These are phyloP conservation scores for Pichia kudriavzevii DNA, from an alignment of 1,139 yeast species.

Conservation along the genomic window DNA sequence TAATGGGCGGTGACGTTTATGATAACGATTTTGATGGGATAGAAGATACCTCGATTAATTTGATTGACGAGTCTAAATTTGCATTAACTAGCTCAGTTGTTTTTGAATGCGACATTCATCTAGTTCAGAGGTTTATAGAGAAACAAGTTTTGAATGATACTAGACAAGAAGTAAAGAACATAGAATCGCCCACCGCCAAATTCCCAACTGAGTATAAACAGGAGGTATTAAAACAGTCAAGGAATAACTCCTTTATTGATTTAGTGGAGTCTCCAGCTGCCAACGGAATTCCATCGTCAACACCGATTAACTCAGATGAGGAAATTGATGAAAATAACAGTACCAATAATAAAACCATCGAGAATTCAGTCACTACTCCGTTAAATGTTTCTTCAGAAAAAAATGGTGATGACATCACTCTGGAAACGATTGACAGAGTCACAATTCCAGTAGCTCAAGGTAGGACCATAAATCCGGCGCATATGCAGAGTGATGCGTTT, in stretches of 20 bases:
- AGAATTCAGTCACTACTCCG: no score
- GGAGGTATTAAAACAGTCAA: background rate
- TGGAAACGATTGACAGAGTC: no score
- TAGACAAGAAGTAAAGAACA: no score
- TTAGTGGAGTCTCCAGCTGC: constrained; percentile 8
- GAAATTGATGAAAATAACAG: no score
- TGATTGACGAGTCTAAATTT: constrained; percentile 41
- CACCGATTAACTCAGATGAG: no score
- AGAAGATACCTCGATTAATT: constrained; percentile 30
- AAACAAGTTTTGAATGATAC: background rate
- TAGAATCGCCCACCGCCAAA: background rate
- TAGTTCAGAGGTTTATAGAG: constrained; percentile 27
- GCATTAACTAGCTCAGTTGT: constrained; percentile 49
- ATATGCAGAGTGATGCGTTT: background rate
- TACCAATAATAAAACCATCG: no score
- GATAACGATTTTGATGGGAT: constrained; percentile 30
- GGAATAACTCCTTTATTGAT: constrained; percentile 8
- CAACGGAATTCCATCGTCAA: constrained; percentile 6
- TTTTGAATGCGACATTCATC: constrained; percentile 49
- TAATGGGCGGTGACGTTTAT: constrained; percentile 84
- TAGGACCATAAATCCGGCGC: background rate
- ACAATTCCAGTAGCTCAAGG: no score
- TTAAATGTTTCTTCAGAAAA: no score
- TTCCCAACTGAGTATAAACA: background rate
- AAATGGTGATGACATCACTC: constrained; percentile 2